Evolutionary conservation across 345 rosid species (phyloP).

Genomic region (Reutealis trisperma): DNA sequence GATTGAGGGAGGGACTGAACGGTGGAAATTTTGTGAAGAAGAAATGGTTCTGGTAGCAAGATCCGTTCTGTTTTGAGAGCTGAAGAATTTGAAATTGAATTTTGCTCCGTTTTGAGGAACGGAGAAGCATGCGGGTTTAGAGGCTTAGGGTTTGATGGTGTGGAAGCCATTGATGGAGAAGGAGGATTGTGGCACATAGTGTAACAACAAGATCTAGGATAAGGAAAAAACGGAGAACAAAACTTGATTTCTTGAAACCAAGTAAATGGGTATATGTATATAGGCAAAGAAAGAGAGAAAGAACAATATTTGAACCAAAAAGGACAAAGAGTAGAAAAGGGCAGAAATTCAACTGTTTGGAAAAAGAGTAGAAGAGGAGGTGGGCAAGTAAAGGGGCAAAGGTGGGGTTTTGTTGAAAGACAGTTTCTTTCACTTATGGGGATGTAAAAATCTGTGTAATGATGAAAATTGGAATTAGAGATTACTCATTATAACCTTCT

Average conservation of each 20-base stretch:
- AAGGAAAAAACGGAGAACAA: too few species aligned
- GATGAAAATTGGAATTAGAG: slow-evolving; percentile 21
- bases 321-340: neutral
- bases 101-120: neutral
- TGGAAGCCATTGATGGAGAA: neutral
- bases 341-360: too few species aligned
- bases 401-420: too few species aligned
- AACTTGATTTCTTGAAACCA: neutral
- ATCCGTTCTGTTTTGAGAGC: neutral
- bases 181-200: neutral
- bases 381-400: neutral
- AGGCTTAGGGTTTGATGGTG: neutral
- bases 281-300: too few species aligned
- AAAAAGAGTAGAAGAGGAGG: neutral
- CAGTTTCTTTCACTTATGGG: slow-evolving; percentile 1
- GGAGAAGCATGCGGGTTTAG: slow-evolving; percentile 5
- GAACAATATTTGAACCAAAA: too few species aligned
- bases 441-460: slow-evolving; percentile 17
- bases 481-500: neutral
- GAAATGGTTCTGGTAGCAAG: neutral
- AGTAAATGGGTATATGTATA: neutral
- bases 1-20: neutral
- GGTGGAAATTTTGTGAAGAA: neutral
- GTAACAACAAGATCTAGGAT: neutral
- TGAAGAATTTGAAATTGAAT: too few species aligned